phyloP scores from a whole-genome alignment of 495 filamentous ascomycete species.

The Penicillium longicatenatum region DNA sequence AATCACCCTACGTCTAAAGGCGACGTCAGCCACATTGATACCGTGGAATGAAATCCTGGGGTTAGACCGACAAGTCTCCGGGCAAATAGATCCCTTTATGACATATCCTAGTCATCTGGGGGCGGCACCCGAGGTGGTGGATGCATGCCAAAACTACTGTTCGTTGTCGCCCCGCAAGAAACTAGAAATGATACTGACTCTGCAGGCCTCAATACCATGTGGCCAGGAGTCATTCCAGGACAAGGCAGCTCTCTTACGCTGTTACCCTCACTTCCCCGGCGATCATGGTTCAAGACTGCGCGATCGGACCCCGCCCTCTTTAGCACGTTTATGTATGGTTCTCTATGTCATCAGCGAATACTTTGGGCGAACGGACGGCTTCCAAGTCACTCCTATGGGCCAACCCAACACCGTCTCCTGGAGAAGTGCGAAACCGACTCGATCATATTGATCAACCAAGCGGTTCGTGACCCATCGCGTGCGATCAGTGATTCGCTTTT shows the following conservation, averaged over 20 bases:
- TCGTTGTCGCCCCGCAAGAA: neutral
- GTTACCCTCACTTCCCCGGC: neutral
- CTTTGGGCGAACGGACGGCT: conserved; percentile 37
- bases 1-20: neutral
- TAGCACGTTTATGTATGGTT: conserved; percentile 42
- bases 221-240: conserved; percentile 39
- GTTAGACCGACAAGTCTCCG: conserved; percentile 29
- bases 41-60: neutral
- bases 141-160: conserved; percentile 31
- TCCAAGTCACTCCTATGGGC: conserved; percentile 22
- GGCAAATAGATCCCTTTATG: conserved; percentile 35
- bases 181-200: neutral
- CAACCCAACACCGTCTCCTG: conserved; percentile 30
- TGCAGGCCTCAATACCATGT: conserved; percentile 33
- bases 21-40: neutral
- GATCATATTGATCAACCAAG: conserved; percentile 39
- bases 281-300: conserved; percentile 38
- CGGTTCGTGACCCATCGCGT: conserved; percentile 34
- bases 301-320: conserved; percentile 39
- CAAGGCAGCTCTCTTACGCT: neutral
- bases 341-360: conserved; percentile 42
- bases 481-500: conserved; percentile 40
- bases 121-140: conserved; percentile 20
- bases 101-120: neutral
- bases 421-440: conserved; percentile 39